Percentiles rank a stretch among this genome's conserved stretches.
phyloP scores from a whole-genome alignment of 129 eudicot species.

The Arctium lappa region DNA sequence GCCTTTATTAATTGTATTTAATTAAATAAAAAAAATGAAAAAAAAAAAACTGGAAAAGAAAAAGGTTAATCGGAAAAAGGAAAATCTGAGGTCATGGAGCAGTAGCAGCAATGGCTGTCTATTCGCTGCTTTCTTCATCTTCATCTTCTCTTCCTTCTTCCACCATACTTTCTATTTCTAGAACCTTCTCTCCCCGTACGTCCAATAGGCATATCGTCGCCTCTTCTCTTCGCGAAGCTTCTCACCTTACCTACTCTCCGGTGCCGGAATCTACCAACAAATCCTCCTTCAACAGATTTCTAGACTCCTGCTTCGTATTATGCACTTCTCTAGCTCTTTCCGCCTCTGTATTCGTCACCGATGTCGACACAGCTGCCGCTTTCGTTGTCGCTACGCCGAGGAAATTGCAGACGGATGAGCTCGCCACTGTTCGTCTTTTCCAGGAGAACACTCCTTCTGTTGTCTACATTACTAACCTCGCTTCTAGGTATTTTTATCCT shows the following conservation, averaged over 20 bases:
- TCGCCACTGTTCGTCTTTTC: conserved; percentile 71
- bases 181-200: neutral
- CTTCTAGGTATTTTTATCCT: conserved; percentile 40
- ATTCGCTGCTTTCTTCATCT: conserved; percentile 30
- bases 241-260: conserved; percentile 22
- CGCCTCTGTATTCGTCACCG: conserved; percentile 39
- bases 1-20: no score
- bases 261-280: conserved; percentile 26
- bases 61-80: neutral
- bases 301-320: conserved; percentile 49
- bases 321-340: conserved; percentile 72
- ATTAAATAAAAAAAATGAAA: neutral
- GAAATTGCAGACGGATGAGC: conserved; percentile 81
- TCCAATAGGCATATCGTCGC: neutral
- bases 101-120: conserved; percentile 27
- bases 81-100: neutral
- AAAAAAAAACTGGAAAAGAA: neutral
- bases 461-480: conserved; percentile 80
- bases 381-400: conserved; percentile 59
- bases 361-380: conserved; percentile 64
- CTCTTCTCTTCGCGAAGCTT: conserved; percentile 14
- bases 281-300: conserved; percentile 25
- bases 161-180: conserved; percentile 12
- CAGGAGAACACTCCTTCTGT: conserved; percentile 90
- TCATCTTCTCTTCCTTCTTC: conserved; percentile 14